Percentiles rank a stretch among this genome's conserved stretches.
phyloP scores from a whole-genome alignment of 106 monocot genomes.

The Iris macrosiphon region DNA sequence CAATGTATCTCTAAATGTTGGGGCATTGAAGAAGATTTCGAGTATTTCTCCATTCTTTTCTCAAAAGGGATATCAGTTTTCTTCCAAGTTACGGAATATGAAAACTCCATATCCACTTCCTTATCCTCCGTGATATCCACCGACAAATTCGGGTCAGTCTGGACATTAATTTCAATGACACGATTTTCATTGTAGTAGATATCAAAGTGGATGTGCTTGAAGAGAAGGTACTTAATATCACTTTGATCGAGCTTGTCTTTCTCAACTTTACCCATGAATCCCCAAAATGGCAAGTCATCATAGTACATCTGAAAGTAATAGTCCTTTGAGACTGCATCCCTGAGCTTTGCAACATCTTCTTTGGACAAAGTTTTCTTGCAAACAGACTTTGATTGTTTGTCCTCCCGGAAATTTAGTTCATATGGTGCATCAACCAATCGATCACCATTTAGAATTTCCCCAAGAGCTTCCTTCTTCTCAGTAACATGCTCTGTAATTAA shows the following conservation, averaged over 20 bases:
- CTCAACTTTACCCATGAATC: conserved; percentile 67
- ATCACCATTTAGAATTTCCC: conserved; percentile 75
- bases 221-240: conserved; percentile 42
- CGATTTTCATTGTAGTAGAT: conserved; percentile 54
- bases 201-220: conserved; percentile 68
- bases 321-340: conserved; percentile 61
- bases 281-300: conserved; percentile 77
- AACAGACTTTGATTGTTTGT: conserved; percentile 36
- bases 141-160: conserved; percentile 44
- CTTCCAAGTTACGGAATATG: conserved; percentile 70
- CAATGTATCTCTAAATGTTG: conserved; percentile 75
- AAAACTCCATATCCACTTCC: conserved; percentile 56
- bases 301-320: conserved; percentile 90
- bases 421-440: conserved; percentile 71
- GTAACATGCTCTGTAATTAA: conserved; percentile 42
- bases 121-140: conserved; percentile 66
- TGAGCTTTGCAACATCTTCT: conserved; percentile 50
- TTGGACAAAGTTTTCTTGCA: conserved; percentile 56
- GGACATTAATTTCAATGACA: conserved; percentile 67
- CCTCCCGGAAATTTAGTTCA: conserved; percentile 56
- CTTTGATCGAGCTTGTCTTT: conserved; percentile 35
- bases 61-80: conserved; percentile 61
- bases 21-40: conserved; percentile 63
- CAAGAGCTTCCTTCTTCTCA: conserved; percentile 76
- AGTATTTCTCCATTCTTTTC: conserved; percentile 77